A percentile compares a stretch with the other conserved stretches of the same genome.
Conservation (phyloP, 805 yeast genomes). For the Teunomyces cretensis region DNA sequence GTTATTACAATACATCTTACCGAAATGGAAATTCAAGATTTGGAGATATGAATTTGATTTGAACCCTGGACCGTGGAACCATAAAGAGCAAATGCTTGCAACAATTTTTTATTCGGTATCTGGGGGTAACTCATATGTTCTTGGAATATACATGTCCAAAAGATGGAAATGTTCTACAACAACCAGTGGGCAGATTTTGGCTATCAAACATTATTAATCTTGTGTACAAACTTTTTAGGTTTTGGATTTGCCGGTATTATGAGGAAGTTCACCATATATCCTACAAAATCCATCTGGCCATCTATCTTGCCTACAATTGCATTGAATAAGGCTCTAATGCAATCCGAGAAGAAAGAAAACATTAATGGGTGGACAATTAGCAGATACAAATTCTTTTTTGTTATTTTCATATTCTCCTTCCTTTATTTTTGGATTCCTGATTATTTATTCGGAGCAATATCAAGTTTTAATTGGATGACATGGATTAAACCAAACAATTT, state of each 20-base stretch:
- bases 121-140: constrained; percentile 22
- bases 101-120: constrained; percentile 43
- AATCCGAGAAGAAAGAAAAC: constrained; percentile 23
- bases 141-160: constrained; percentile 20
- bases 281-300: constrained; percentile 55
- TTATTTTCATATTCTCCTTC: constrained; percentile 17
- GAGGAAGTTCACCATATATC: constrained; percentile 44
- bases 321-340: constrained; percentile 23
- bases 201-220: constrained; percentile 12
- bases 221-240: constrained; percentile 15
- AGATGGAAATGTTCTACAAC: constrained; percentile 23
- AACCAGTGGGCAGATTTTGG: constrained; percentile 22
- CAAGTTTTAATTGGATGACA: constrained; percentile 53
- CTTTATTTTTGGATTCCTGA: constrained; percentile 44
- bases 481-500: constrained; percentile 56
- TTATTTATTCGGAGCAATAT: constrained; percentile 41
- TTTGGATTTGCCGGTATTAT: constrained; percentile 16
- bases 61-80: constrained; percentile 65
- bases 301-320: constrained; percentile 29
- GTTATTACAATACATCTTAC: constrained; percentile 29
- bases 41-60: constrained; percentile 19
- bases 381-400: constrained; percentile 19
- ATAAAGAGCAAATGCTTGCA: constrained; percentile 65
- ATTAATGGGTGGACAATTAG: constrained; percentile 33
- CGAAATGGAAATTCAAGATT: constrained; percentile 25